These are phyloP conservation scores for Ophiosphaerella herpotricha DNA, from an alignment of 2,329 filamentous ascomycete genomes.

Conservation along the genomic window DNA sequence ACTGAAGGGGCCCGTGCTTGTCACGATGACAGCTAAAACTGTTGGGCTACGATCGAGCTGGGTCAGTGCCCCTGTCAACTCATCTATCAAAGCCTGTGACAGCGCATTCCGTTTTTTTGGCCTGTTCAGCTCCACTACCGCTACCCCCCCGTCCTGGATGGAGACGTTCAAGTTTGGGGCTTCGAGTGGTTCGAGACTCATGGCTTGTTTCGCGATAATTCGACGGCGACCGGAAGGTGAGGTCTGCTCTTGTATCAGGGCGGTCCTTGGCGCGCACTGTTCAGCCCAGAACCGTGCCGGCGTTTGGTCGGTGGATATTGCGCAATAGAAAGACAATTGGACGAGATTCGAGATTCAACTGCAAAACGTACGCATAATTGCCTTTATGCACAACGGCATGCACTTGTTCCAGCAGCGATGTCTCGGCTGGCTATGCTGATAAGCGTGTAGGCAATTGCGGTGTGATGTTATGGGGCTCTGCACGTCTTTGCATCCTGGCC, in stretches of 20 bases:
- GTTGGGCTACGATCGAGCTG: slow-evolving; percentile 21
- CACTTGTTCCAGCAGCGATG: background rate
- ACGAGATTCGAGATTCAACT: too few relatives aligned
- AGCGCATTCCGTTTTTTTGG: slow-evolving; percentile 64
- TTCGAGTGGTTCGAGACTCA: slow-evolving; percentile 6
- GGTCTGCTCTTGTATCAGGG: too few relatives aligned
- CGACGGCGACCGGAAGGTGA: too few relatives aligned
- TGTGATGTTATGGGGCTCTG: slow-evolving; percentile 2
- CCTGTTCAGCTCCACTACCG: slow-evolving; percentile 58
- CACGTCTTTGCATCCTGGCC: background rate
- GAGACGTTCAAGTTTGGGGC: slow-evolving; percentile 15
- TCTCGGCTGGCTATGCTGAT: background rate
- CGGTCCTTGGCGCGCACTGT: background rate
- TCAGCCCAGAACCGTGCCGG: background rate
- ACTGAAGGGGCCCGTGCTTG: slow-evolving; percentile 73
- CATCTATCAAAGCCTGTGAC: slow-evolving; percentile 55
- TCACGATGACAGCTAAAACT: slow-evolving; percentile 61
- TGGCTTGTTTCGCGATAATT: background rate
- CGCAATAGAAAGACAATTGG: background rate
- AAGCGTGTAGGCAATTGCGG: slow-evolving; percentile 2
- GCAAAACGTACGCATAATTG: background rate
- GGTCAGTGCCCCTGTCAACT: slow-evolving; percentile 33
- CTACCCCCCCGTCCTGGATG: slow-evolving; percentile 44
- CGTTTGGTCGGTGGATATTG: background rate
- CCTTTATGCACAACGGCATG: background rate